Percentiles rank a stretch among this genome's conserved stretches.
Evolutionary conservation across 352 stramenopile species (phyloP).

Genomic region (Pythium utonaiense): DNA sequence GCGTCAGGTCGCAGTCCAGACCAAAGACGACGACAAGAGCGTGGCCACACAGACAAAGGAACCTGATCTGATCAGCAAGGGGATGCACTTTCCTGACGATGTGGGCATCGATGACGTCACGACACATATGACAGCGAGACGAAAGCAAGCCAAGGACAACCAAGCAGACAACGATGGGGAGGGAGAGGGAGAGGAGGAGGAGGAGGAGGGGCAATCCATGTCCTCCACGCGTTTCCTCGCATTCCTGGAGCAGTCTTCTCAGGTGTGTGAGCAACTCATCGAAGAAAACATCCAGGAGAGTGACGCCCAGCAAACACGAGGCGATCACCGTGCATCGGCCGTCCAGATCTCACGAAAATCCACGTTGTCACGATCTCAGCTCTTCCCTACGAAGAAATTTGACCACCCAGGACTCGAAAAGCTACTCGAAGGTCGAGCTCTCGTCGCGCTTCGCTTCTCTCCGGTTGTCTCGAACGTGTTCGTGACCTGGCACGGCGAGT

Average conservation of each 20-base stretch:
- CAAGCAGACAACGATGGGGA: slow-evolving; percentile 21
- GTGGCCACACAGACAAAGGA: slow-evolving; percentile 52
- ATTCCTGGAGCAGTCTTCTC: slow-evolving; percentile 56
- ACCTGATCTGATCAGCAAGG: slow-evolving; percentile 34
- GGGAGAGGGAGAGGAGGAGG: background rate
- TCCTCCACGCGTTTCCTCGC: slow-evolving; percentile 52
- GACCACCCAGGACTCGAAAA: slow-evolving; percentile 30
- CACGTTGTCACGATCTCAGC: slow-evolving; percentile 20
- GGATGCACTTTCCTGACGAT: slow-evolving; percentile 77
- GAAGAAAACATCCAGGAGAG: slow-evolving; percentile 46
- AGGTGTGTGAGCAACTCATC: slow-evolving; percentile 51
- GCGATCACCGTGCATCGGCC: slow-evolving; percentile 2
- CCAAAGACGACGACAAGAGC: slow-evolving; percentile 50
- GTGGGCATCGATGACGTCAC: slow-evolving; percentile 45
- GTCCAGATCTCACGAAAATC: slow-evolving; percentile 10
- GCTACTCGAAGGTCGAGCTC: slow-evolving; percentile 28
- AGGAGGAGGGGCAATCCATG: slow-evolving; percentile 9
- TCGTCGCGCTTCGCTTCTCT: slow-evolving; percentile 47
- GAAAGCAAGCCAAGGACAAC: slow-evolving; percentile 16
- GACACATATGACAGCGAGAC: background rate
- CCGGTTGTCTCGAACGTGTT: slow-evolving; percentile 45
- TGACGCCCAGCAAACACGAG: slow-evolving; percentile 6
- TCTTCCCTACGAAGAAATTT: slow-evolving; percentile 34
- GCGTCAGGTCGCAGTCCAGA: slow-evolving; percentile 54
- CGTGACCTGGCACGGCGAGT: slow-evolving; percentile 36